Percentiles rank a stretch among this genome's conserved stretches.
Conservation (phyloP, 2,329 filamentous ascomycete species). For the Beauveria sp. region DNA sequence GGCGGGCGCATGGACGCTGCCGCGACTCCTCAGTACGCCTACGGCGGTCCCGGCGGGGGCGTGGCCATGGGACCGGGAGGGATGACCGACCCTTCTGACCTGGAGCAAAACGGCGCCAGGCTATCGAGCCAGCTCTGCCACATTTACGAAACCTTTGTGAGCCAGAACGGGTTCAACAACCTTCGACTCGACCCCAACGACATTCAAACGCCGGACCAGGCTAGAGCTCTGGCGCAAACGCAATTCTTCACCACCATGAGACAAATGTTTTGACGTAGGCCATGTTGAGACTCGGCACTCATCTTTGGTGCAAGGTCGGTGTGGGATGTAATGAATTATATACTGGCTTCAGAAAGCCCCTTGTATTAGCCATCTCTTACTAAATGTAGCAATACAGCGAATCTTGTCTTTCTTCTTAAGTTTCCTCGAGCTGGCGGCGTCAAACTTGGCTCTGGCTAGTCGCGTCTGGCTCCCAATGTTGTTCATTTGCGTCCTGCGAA, state of each 20-base stretch:
- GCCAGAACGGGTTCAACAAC: neutral
- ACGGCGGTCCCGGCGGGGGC: neutral
- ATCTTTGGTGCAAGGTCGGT: no score
- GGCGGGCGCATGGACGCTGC: constrained; percentile 15
- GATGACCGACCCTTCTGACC: neutral
- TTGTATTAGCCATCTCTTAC: neutral
- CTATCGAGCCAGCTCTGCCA: neutral
- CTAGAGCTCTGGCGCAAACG: neutral
- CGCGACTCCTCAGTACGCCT: neutral
- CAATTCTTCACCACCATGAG: neutral
- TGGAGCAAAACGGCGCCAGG: neutral
- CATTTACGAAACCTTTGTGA: constrained; percentile 2
- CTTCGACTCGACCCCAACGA: neutral
- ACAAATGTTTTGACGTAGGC: neutral
- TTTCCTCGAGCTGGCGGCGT: no score
- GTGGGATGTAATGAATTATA: no score
- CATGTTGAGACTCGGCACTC: neutral
- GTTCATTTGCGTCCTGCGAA: no score
- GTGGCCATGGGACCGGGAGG: neutral
- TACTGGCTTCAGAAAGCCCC: no score
- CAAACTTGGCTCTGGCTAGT: no score
- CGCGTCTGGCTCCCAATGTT: no score
- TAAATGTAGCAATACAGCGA: neutral
- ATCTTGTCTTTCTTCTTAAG: neutral
- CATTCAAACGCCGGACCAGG: neutral